phyloP scores from a whole-genome alignment of 139 green algal genomes.

The Micractinium sp. region DNA sequence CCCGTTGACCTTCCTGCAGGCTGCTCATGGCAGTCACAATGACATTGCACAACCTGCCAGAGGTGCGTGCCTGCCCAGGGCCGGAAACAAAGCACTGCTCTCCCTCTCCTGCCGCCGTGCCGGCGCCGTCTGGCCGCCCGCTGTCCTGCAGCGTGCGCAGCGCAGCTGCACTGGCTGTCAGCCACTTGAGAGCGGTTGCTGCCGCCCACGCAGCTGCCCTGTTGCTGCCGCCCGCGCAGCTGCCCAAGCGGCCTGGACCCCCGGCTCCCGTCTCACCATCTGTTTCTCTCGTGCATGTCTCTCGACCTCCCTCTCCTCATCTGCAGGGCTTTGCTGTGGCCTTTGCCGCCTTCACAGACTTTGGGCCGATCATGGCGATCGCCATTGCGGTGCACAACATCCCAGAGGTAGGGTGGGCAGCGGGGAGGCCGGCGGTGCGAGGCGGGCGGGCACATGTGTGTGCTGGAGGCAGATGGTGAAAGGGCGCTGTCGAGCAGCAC shows the following conservation, averaged over 20 bases:
- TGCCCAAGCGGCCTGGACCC: neutral
- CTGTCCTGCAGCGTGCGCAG: neutral
- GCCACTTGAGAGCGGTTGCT: neutral
- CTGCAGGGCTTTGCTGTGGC: conserved; percentile 31
- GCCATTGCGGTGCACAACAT: conserved; percentile 94
- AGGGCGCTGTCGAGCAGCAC: neutral
- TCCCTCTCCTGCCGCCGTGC: neutral
- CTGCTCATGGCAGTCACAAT: conserved; percentile 86
- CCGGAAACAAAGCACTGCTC: too few relatives aligned
- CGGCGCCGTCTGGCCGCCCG: conserved; percentile 55
- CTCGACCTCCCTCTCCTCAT: neutral
- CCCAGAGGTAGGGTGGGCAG: conserved; percentile 1
- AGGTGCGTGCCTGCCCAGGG: conserved; percentile 46
- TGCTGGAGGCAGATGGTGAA: neutral
- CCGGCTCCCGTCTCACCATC: neutral
- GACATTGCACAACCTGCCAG: conserved; percentile 92
- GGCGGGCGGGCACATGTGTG: neutral
- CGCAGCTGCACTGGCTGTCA: neutral
- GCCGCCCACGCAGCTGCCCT: neutral
- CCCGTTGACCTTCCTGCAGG: conserved; percentile 33
- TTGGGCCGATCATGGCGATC: conserved; percentile 78
- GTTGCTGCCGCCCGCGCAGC: neutral
- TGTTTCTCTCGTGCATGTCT: too few relatives aligned
- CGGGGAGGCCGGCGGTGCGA: neutral
- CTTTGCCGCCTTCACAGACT: conserved; percentile 79